phyloP scores from a whole-genome alignment of 805 yeast genomes.

The Starmera quercuum region DNA sequence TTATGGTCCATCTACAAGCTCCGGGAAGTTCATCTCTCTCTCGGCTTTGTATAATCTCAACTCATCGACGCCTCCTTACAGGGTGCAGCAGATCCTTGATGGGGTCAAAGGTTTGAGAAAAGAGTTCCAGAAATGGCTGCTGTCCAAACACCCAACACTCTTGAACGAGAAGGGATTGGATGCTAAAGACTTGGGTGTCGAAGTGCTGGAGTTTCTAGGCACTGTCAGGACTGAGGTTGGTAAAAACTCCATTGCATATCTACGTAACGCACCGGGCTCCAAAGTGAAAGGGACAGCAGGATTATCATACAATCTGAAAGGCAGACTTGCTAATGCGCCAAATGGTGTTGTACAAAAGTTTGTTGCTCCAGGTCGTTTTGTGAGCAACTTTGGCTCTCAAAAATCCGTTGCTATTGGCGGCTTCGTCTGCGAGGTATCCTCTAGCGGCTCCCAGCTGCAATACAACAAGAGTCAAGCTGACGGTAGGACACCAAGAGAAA shows the following conservation, averaged over 20 bases:
- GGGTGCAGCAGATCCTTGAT: background rate
- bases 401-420: conserved; percentile 50
- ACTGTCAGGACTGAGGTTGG: conserved; percentile 8
- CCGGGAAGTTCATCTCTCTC: conserved; percentile 9
- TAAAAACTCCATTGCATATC: conserved; percentile 4
- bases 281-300: conserved; percentile 67
- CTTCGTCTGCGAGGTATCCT: conserved; percentile 30
- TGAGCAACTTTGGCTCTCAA: conserved; percentile 32
- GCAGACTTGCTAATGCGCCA: conserved; percentile 63
- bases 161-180: conserved; percentile 20
- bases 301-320: conserved; percentile 58
- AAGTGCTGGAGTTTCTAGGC: conserved; percentile 25
- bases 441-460: conserved; percentile 22
- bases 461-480: conserved; percentile 26
- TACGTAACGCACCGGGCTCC: conserved; percentile 2
- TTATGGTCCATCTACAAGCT: conserved; percentile 14
- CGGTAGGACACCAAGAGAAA: conserved; percentile 35
- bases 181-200: conserved; percentile 15
- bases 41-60: background rate
- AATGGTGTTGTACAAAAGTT: conserved; percentile 51
- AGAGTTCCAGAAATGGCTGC: conserved; percentile 49
- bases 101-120: conserved; percentile 36
- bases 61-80: background rate
- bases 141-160: conserved; percentile 40
- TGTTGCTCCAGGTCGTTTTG: conserved; percentile 64